These are phyloP conservation scores for Entrophospora sp. DNA, from an alignment of 192 early-diverging fungal species.

Conservation along the genomic window DNA sequence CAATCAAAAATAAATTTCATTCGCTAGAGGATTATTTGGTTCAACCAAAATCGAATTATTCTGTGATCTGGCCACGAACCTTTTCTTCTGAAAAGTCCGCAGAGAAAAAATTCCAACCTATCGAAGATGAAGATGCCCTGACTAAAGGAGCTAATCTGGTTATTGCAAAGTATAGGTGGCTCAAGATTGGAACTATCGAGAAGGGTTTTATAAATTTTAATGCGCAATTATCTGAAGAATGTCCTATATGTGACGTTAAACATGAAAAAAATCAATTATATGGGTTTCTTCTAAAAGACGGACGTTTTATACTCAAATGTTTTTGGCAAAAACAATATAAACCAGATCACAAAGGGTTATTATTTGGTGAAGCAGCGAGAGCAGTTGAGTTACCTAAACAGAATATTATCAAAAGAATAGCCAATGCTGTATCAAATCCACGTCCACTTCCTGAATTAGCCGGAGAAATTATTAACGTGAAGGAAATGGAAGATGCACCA, in stretches of 20 bases:
- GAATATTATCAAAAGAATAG: background rate
- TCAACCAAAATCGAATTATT: constrained; percentile 7
- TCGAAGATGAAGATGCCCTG: no score
- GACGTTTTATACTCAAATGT: background rate
- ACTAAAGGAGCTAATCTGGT: no score
- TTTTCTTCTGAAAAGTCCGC: constrained; percentile 6
- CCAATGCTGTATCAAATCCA: background rate
- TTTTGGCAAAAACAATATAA: constrained; percentile 15
- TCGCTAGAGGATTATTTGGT: constrained; percentile 12
- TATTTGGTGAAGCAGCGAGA: background rate
- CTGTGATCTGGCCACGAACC: constrained; percentile 1
- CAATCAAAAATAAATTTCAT: background rate
- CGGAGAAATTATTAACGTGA: background rate
- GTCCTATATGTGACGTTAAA: background rate
- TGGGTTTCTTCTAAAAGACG: background rate
- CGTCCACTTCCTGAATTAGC: background rate
- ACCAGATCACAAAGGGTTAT: background rate
- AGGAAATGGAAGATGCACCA: background rate
- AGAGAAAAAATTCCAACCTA: constrained; percentile 3
- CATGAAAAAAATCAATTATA: constrained; percentile 11
- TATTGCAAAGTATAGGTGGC: no score
- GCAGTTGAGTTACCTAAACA: no score
- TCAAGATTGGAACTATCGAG: background rate
- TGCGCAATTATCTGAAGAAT: background rate
- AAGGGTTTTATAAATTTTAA: constrained; percentile 3